Percentiles rank a stretch among this genome's conserved stretches.
Conservation (phyloP, 1,139 yeast genomes). For the Yamadazyma buinensis region DNA sequence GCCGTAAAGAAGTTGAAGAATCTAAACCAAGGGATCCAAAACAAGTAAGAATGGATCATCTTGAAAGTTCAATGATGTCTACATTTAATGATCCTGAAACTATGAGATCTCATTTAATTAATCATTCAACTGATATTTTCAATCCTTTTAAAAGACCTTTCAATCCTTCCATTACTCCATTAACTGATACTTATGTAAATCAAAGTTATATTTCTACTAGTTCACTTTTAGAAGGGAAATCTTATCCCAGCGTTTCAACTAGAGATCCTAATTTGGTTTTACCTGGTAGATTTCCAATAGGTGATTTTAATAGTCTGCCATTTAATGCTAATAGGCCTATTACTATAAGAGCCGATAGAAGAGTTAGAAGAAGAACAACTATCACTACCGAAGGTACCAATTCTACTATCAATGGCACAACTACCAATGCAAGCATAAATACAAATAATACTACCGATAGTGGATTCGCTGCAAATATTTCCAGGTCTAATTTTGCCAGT, state of each 20-base stretch:
- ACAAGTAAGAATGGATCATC: conserved; percentile 12
- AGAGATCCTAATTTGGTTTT: conserved; percentile 27
- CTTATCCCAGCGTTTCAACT: conserved; percentile 6
- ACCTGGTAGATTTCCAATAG: conserved; percentile 32
- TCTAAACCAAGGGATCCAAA: conserved; percentile 22
- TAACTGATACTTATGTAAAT: conserved; percentile 38
- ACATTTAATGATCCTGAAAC: conserved; percentile 16
- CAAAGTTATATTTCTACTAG: conserved; percentile 32
- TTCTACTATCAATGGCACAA: not conserved
- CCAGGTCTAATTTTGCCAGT: too few species aligned
- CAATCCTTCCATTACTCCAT: conserved; percentile 38
- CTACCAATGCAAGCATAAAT: not conserved
- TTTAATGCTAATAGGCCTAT: conserved; percentile 7
- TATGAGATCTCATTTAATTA: conserved; percentile 22
- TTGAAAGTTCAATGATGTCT: conserved; percentile 12
- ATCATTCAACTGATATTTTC: conserved; percentile 37
- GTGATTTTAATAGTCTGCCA: conserved; percentile 13
- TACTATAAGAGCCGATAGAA: conserved; percentile 1
- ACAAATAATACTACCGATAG: not conserved
- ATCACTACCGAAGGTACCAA: too few species aligned
- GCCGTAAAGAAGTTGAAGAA: conserved; percentile 42
- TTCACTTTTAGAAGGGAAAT: conserved; percentile 7
- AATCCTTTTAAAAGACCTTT: conserved; percentile 35
- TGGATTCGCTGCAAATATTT: not conserved
- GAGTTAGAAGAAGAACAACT: conserved; percentile 1